Conservation (phyloP, 2,329 filamentous ascomycete genomes). For the Macrophomina pseudophaseolina region DNA sequence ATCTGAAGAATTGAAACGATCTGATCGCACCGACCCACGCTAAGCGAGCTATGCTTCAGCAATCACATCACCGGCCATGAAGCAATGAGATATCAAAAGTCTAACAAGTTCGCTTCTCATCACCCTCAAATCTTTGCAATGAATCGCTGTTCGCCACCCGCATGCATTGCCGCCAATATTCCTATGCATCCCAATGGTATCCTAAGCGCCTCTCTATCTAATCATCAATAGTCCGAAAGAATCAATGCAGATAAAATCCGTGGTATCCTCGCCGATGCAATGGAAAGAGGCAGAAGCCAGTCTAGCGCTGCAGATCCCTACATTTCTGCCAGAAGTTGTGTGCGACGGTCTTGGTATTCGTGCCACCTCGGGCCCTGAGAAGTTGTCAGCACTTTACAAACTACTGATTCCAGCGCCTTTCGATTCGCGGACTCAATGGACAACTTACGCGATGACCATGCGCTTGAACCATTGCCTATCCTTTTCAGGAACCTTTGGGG, state of each 20-base stretch:
- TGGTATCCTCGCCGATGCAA: neutral
- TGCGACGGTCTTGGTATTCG: conserved; percentile 9
- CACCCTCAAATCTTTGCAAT: neutral
- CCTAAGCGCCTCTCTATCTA: conserved; percentile 15
- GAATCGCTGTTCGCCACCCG: conserved; percentile 13
- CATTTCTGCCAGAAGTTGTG: conserved; percentile 26
- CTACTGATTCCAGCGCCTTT: neutral
- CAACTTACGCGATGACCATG: conserved; percentile 26
- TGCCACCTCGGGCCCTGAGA: conserved; percentile 23
- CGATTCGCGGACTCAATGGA: neutral
- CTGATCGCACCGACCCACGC: neutral
- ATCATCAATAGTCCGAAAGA: neutral
- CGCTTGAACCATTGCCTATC: conserved; percentile 23
- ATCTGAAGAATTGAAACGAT: neutral
- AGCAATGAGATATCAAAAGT: neutral
- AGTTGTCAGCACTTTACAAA: neutral
- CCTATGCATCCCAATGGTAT: conserved; percentile 18
- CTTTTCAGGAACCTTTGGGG: conserved; percentile 22
- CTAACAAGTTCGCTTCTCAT: neutral
- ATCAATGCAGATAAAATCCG: neutral
- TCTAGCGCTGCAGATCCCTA: conserved; percentile 16
- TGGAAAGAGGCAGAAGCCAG: neutral
- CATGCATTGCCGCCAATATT: conserved; percentile 18
- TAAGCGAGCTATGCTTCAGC: conserved; percentile 2
- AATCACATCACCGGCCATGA: neutral